Evolutionary conservation across 2,329 filamentous ascomycete species (phyloP), one percentile per base, ranked within the genome.

Genomic region (Periglandula ipomoeae): DNA sequence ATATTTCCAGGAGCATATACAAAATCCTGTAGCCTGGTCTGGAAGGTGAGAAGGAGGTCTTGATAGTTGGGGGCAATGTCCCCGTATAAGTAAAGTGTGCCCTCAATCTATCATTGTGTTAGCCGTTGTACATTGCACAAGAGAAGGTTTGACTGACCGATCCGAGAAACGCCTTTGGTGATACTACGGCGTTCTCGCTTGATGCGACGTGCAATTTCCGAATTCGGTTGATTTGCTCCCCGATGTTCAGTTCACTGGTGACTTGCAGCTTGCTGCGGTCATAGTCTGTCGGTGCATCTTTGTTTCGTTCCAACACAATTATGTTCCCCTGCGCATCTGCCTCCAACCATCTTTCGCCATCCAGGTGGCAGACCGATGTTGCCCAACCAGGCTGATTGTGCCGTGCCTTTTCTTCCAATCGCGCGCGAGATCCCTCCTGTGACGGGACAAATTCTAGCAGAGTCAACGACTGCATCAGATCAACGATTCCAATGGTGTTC

Each of bases 181-280:
- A 71, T 7, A 96, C 81, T 23, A 84, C 72, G 8, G 87, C 81
- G 54, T 75, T 82, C 30, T 80, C 70, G 17, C 75, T 75, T 3
- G 81, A 72, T 24, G 80, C 74, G 9, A 94, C 80, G 47, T 84
- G 74, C 17, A 97, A 79, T 24, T 79, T 79, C 20, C 84, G 79
- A 48, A 97, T 95, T 27, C 82, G 79, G 61, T 98, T 98, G 48
- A 97, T 88, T 78, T 93, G 89, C 64, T 98, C 91, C 1, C 93
- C 90, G 9, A 98, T 73, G 40, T 85, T 82, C 53, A 97, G 81
- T 65, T 96, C 90, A 51, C 85, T 84, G 1, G 81, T 87, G 5
- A 89, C 74, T 38, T 87, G 77, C 55, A 97, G 69, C 24, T 81
- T 75, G 44, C 76, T 76, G 51, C 76, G 78, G 57, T 95, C 89